A percentile compares a stretch with the other conserved stretches of the same genome.
Evolutionary conservation across 441 rosid species (phyloP).

Genomic region (Pelargonium fulgidum): DNA sequence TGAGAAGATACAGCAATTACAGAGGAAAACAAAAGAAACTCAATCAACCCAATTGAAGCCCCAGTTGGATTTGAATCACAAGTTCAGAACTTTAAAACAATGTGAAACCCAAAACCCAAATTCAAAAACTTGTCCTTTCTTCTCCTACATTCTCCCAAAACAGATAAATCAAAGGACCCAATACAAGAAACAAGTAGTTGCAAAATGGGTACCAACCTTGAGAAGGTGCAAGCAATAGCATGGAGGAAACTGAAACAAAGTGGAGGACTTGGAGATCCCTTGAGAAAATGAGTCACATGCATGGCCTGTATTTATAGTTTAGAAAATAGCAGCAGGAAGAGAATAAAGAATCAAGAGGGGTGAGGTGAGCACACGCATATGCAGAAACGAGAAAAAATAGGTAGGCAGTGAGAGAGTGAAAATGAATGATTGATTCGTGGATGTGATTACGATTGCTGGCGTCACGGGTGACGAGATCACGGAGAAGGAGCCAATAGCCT

Average conservation of each 20-base stretch:
- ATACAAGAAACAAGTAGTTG: neutral
- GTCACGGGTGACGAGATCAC: slow-evolving; percentile 9
- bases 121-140: neutral
- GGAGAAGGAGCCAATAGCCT: neutral
- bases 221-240: neutral
- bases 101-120: neutral
- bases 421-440: slow-evolving; percentile 1
- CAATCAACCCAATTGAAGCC: too few species aligned
- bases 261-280: neutral
- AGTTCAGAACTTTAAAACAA: neutral
- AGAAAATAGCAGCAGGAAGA: too few species aligned
- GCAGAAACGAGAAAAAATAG: neutral
- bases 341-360: neutral
- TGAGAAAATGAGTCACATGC: neutral
- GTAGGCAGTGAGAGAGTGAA: neutral
- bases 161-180: neutral
- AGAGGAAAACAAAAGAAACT: neutral
- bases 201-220: neutral
- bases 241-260: neutral
- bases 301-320: neutral
- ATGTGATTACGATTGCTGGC: neutral
- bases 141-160: neutral
- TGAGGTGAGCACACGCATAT: neutral
- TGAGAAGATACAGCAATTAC: neutral
- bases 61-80: neutral